Percentiles rank a stretch among this genome's conserved stretches.
These are phyloP conservation scores for Huntiella savannae DNA, from an alignment of 2,329 filamentous ascomycete genomes.

Conservation along the genomic window DNA sequence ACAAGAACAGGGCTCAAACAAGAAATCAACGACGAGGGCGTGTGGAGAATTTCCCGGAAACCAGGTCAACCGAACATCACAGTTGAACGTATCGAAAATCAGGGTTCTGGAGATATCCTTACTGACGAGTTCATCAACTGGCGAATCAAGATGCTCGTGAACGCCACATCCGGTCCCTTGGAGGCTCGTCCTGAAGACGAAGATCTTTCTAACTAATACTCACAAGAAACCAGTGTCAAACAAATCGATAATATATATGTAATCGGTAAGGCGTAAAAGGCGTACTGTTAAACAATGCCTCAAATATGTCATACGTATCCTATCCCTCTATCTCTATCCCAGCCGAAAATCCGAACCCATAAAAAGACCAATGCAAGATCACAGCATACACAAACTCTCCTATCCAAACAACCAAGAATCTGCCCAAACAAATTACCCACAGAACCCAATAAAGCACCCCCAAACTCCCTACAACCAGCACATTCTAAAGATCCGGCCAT, in stretches of 20 bases:
- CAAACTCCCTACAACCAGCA: neutral
- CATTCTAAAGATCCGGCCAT: constrained; percentile 34
- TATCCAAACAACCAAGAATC: too few relatives aligned
- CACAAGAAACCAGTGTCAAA: too few relatives aligned
- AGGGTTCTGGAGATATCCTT: constrained; percentile 57
- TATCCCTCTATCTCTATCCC: too few relatives aligned
- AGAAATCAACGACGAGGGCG: constrained; percentile 47
- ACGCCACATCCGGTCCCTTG: constrained; percentile 4
- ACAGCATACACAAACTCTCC: too few relatives aligned
- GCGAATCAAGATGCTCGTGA: constrained; percentile 30
- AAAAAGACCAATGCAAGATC: too few relatives aligned
- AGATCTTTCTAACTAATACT: neutral
- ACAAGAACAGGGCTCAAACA: constrained; percentile 34
- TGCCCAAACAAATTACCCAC: too few relatives aligned
- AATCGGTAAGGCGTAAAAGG: too few relatives aligned
- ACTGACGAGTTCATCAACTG: constrained; percentile 62
- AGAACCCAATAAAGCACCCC: too few relatives aligned
- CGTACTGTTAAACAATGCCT: too few relatives aligned
- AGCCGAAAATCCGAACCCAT: too few relatives aligned
- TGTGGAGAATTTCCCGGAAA: constrained; percentile 59
- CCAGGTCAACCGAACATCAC: constrained; percentile 49
- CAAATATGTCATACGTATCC: too few relatives aligned
- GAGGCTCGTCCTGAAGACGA: neutral
- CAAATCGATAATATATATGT: too few relatives aligned
- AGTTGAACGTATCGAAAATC: constrained; percentile 53